Evolutionary conservation across 2,329 filamentous ascomycete genomes (phyloP).

Genomic region (Aureobasidium sp.): DNA sequence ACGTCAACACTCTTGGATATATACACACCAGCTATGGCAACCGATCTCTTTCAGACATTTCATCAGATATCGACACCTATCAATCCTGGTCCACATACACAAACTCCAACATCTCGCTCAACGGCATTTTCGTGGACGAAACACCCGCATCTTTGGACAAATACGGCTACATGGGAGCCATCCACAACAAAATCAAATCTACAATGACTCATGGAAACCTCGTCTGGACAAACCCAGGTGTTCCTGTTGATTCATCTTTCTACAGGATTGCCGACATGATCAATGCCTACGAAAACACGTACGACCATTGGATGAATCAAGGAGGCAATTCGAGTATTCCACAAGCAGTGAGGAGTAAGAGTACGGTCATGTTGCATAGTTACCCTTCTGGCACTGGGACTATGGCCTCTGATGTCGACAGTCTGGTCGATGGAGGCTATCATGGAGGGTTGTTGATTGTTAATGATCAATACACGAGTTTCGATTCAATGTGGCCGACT

Average conservation of each 20-base stretch:
- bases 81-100: conserved; percentile 18
- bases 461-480: not conserved
- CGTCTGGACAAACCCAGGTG: conserved; percentile 23
- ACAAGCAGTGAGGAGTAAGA: conserved; percentile 13
- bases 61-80: conserved; percentile 21
- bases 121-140: conserved; percentile 29
- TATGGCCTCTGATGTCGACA: not conserved
- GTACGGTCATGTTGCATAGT: conserved; percentile 21
- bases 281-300: conserved; percentile 21
- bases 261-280: conserved; percentile 22
- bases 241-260: conserved; percentile 18
- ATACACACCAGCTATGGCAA: conserved; percentile 24
- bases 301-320: conserved; percentile 14
- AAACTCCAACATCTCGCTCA: conserved; percentile 21
- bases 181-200: conserved; percentile 17
- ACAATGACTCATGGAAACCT: conserved; percentile 17
- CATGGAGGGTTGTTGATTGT: conserved; percentile 1
- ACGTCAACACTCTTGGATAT: conserved; percentile 26
- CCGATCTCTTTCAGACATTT: conserved; percentile 20
- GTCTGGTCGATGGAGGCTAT: not conserved
- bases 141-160: conserved; percentile 19
- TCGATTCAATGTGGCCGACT: conserved; percentile 1
- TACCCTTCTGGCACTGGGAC: not conserved
- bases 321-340: conserved; percentile 16
- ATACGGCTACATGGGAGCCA: conserved; percentile 20